A percentile compares a stretch with the other conserved stretches of the same genome.
Evolutionary conservation across 257 asterid species (phyloP).

Genomic region (Primulina huaijiensis): DNA sequence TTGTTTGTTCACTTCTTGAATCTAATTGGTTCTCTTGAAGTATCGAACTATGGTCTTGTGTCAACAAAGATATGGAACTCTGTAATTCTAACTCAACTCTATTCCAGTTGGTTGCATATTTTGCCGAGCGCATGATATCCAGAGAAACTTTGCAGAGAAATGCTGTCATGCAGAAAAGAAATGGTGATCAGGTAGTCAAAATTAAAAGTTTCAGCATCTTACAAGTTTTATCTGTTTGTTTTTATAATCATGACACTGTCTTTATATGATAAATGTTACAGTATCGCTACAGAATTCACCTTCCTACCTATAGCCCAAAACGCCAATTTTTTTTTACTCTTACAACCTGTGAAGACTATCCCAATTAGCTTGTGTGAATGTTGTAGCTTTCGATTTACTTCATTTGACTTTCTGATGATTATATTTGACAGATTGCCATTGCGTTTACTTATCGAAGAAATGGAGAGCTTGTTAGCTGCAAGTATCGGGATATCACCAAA

Average conservation of each 20-base stretch:
- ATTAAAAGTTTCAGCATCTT: constrained; percentile 12
- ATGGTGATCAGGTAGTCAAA: constrained; percentile 53
- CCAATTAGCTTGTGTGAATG: constrained; percentile 10
- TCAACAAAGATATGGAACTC: constrained; percentile 1
- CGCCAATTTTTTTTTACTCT: background rate
- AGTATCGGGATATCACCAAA: constrained; percentile 68
- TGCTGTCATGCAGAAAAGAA: constrained; percentile 76
- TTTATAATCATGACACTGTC: constrained; percentile 12
- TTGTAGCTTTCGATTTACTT: background rate
- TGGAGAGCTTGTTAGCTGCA: constrained; percentile 78
- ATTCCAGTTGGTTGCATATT: constrained; percentile 64
- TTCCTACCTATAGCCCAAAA: background rate
- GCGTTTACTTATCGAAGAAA: constrained; percentile 81
- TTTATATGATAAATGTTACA: constrained; percentile 8
- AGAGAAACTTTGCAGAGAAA: constrained; percentile 80
- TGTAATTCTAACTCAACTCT: constrained; percentile 20
- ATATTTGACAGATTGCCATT: constrained; percentile 53
- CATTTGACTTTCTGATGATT: constrained; percentile 11
- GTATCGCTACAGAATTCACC: background rate
- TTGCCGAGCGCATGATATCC: constrained; percentile 86
- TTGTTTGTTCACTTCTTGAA: constrained; percentile 2
- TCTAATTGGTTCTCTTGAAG: background rate
- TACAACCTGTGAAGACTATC: background rate
- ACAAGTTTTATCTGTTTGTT: background rate
- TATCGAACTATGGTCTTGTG: constrained; percentile 11